These are phyloP conservation scores for Fusarium pilosicola DNA, from an alignment of 2,329 filamentous ascomycete genomes.

Conservation along the genomic window DNA sequence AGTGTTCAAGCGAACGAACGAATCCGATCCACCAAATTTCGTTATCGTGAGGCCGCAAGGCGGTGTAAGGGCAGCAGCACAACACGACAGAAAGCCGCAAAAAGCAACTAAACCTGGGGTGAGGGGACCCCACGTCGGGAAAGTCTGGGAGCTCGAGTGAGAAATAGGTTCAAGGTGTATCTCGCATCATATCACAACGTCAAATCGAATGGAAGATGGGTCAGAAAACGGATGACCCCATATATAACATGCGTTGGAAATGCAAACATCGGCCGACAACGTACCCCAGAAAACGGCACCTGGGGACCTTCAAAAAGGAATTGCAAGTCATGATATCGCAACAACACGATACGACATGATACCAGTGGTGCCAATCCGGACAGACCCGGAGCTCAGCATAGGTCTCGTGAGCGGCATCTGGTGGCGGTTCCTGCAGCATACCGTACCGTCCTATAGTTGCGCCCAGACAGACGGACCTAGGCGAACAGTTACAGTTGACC, in stretches of 20 bases:
- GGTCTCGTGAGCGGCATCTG: slow-evolving; percentile 41
- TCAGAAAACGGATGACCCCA: slow-evolving; percentile 31
- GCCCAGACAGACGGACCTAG: slow-evolving; percentile 13
- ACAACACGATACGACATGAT: slow-evolving; percentile 35
- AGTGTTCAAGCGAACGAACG: slow-evolving; percentile 38
- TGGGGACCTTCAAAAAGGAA: slow-evolving; percentile 6
- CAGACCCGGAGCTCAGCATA: slow-evolving; percentile 38
- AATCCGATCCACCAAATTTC: slow-evolving; percentile 32
- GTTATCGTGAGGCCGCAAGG: slow-evolving; percentile 37
- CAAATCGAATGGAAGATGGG: slow-evolving; percentile 20
- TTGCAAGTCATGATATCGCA: slow-evolving; percentile 14
- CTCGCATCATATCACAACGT: slow-evolving; percentile 1
- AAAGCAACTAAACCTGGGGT: slow-evolving; percentile 24
- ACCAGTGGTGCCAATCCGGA: slow-evolving; percentile 44
- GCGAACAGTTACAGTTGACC: background rate
- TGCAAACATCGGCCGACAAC: slow-evolving; percentile 41
- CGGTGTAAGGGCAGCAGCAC: slow-evolving; percentile 38
- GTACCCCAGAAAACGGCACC: slow-evolving; percentile 11
- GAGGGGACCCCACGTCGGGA: slow-evolving; percentile 35
- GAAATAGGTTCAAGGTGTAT: background rate
- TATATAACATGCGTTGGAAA: slow-evolving; percentile 25
- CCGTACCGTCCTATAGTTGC: background rate
- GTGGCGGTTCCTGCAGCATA: slow-evolving; percentile 44
- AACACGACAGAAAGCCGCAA: background rate
- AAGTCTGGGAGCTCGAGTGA: slow-evolving; percentile 4